Conservation (phyloP, 345 rosid genomes). For the Geranium brycei region DNA sequence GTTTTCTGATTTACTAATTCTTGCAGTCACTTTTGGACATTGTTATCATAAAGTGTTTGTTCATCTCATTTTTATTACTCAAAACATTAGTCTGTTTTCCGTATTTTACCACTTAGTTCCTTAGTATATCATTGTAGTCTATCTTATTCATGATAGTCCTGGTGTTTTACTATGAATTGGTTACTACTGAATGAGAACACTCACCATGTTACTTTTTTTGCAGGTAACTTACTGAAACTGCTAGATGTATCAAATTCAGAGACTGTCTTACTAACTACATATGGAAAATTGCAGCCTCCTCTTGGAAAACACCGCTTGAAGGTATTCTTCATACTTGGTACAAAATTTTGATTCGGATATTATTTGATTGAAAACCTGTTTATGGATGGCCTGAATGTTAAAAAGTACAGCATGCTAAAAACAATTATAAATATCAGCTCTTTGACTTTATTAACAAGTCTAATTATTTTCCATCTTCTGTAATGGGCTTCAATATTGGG, state of each 20-base stretch:
- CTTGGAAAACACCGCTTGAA: conserved; percentile 85
- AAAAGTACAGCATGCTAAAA: too few relatives aligned
- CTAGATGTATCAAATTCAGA: conserved; percentile 59
- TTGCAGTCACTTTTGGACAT: too few relatives aligned
- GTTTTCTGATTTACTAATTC: too few relatives aligned
- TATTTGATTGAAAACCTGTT: background rate
- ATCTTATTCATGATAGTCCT: background rate
- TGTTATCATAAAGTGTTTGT: too few relatives aligned
- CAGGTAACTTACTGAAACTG: conserved; percentile 76
- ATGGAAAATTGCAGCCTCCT: conserved; percentile 90
- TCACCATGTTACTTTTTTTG: conserved; percentile 4
- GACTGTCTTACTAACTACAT: conserved; percentile 52
- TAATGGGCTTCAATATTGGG: too few relatives aligned
- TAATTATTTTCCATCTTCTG: too few relatives aligned
- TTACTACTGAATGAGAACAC: background rate
- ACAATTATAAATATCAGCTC: too few relatives aligned
- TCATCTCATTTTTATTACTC: too few relatives aligned
- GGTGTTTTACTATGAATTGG: background rate
- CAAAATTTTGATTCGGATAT: background rate
- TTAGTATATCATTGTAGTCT: too few relatives aligned
- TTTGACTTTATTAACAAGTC: too few relatives aligned
- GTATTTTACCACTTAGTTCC: too few relatives aligned
- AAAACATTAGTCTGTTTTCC: too few relatives aligned
- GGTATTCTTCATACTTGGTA: conserved; percentile 24
- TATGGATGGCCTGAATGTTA: background rate